Percentiles rank a stretch among this genome's conserved stretches.
phyloP scores from a whole-genome alignment of 768 basidiomycete species.

The Rhizopogon sp. region DNA sequence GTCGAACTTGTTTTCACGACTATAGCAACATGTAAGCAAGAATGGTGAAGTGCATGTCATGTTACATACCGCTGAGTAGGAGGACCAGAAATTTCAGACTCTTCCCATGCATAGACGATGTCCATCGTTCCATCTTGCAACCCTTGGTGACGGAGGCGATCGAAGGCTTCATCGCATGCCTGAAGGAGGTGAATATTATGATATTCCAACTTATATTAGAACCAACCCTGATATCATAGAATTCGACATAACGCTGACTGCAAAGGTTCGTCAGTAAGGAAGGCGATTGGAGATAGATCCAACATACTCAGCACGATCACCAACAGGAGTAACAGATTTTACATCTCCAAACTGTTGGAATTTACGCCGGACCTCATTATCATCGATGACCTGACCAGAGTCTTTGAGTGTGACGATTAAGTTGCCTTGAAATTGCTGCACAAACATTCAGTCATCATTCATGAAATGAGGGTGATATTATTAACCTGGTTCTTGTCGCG shows the following conservation, averaged over 20 bases:
- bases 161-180: slow-evolving; percentile 77
- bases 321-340: slow-evolving; percentile 66
- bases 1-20: slow-evolving; percentile 30
- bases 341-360: slow-evolving; percentile 91
- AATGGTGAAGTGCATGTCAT: background rate
- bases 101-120: slow-evolving; percentile 83
- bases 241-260: slow-evolving; percentile 91
- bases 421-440: slow-evolving; percentile 76
- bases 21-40: slow-evolving; percentile 8
- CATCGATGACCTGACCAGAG: slow-evolving; percentile 71
- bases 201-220: background rate
- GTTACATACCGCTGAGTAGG: slow-evolving; percentile 35
- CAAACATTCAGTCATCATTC: slow-evolving; percentile 8
- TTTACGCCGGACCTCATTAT: slow-evolving; percentile 79
- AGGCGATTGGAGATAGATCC: background rate
- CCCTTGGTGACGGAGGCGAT: slow-evolving; percentile 73
- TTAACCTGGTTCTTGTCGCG: slow-evolving; percentile 82
- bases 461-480: background rate
- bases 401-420: slow-evolving; percentile 74
- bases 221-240: slow-evolving; percentile 81
- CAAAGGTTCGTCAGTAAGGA: slow-evolving; percentile 4
- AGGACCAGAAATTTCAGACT: slow-evolving; percentile 47
- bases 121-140: slow-evolving; percentile 87
- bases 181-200: slow-evolving; percentile 23
- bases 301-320: slow-evolving; percentile 57